Evolutionary conservation across 495 filamentous ascomycete species (phyloP), one percentile per base, ranked within the genome.

Genomic region (Apodospora peruviana): DNA sequence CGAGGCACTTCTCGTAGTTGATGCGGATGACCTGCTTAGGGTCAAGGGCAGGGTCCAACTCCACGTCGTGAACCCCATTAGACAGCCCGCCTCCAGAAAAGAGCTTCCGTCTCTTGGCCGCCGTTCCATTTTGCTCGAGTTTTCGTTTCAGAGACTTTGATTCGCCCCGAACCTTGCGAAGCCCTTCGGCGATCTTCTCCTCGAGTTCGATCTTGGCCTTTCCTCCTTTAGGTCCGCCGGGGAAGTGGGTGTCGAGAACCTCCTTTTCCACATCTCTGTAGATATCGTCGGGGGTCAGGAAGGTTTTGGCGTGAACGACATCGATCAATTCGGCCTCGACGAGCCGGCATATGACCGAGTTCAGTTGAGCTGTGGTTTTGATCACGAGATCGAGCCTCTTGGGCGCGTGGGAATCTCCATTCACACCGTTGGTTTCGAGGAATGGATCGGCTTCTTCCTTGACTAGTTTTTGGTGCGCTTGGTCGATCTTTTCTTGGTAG

Each of bases 1-100:
- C 87, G 4, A 81, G 74, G 38, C 88, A 84, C 59, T 91, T 96
- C 29, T 88, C 85, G 60, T 89, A 85, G 63, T 96, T 95, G 20
- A 96, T 74, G 23, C 87, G 82, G 39, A 97, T 70, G 18, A 88
- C 78, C 43, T 88, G 65, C 44, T 84, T 59, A 4, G 62, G 64
- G 40, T 64, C 61, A 0, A 76, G 47, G 7, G 53, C 57, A 5
- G 62, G 69, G 47, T 67, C 73, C 39, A 61, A 48, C 5, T 67
- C 68, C n/a, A 68, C 68, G 32, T 73, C 70, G 2, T 58, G 55
- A 10, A 10, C 23, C 4, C 59, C 61, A 24, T 65, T 61, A 53
- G 51, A 51, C 14, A 59, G 38, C 12, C 67, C 73, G 25, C 70
- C 70, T 5, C 19, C 38, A 4, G 25, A 40, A 19, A 66, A 55